A percentile compares a stretch with the other conserved stretches of the same genome.
phyloP scores from a whole-genome alignment of 495 filamentous ascomycete species.

The Aspergillus bridgeri region DNA sequence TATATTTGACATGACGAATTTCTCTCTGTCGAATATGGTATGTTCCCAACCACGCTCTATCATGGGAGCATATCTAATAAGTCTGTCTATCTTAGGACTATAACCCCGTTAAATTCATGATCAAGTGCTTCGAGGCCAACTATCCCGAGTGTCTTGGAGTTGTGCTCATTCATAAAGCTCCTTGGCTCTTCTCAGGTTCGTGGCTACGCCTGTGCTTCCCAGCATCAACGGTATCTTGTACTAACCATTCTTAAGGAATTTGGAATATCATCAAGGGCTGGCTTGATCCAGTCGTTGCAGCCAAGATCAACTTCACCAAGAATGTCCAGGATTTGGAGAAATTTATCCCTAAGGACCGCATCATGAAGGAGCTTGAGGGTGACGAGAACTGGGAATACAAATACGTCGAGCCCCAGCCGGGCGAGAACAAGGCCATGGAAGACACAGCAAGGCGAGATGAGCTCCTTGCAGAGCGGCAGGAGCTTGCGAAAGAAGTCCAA shows the following conservation, averaged over 20 bases:
- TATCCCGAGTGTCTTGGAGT: slow-evolving; percentile 90
- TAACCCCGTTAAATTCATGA: slow-evolving; percentile 95
- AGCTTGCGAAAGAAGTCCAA: slow-evolving; percentile 67
- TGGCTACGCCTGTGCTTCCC: not conserved
- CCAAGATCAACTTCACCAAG: slow-evolving; percentile 93
- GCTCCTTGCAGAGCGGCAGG: slow-evolving; percentile 56
- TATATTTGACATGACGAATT: slow-evolving; percentile 92
- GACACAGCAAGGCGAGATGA: slow-evolving; percentile 61
- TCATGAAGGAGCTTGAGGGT: slow-evolving; percentile 78
- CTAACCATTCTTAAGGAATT: slow-evolving; percentile 47
- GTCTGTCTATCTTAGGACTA: slow-evolving; percentile 71
- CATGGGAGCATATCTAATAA: slow-evolving; percentile 11
- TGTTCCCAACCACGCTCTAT: slow-evolving; percentile 10
- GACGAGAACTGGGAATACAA: slow-evolving; percentile 74
- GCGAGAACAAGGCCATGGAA: slow-evolving; percentile 69
- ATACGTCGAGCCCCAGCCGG: slow-evolving; percentile 67
- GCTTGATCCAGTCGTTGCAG: slow-evolving; percentile 94
- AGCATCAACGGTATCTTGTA: no score
- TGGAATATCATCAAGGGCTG: slow-evolving; percentile 92
- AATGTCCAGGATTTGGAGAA: slow-evolving; percentile 71
- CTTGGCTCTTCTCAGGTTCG: slow-evolving; percentile 93
- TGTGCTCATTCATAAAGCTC: slow-evolving; percentile 94
- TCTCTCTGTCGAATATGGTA: slow-evolving; percentile 93
- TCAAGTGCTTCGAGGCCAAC: slow-evolving; percentile 98
- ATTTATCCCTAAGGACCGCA: slow-evolving; percentile 67